Conservation (phyloP, 306 rosid species). For the Fragaria ananassa region DNA sequence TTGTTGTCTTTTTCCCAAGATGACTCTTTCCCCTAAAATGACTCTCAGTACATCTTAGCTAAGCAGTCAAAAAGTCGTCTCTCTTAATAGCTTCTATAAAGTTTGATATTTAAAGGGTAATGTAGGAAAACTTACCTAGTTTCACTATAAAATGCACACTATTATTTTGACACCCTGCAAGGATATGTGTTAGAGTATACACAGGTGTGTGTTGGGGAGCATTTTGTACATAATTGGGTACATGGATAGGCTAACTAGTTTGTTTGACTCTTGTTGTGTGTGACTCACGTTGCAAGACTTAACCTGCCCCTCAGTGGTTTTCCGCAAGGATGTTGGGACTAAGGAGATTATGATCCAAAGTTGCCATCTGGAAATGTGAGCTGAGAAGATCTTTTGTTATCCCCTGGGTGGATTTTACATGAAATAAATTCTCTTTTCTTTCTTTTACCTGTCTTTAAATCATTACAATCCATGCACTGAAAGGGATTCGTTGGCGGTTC, state of each 20-base stretch:
- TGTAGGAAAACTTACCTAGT: not conserved
- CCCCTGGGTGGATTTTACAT: not conserved
- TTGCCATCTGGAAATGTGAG: not conserved
- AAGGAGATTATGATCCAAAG: not conserved
- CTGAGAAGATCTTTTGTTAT: not conserved
- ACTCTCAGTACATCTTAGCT: not conserved
- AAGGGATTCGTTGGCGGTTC: not conserved
- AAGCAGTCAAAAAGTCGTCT: not conserved
- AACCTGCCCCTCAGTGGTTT: not conserved
- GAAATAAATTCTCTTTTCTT: not conserved
- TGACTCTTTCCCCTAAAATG: not conserved
- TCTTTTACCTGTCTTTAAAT: not conserved
- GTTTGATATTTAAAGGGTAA: not conserved
- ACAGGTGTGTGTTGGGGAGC: not conserved
- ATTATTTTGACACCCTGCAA: not conserved
- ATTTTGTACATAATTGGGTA: not conserved
- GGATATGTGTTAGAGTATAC: not conserved
- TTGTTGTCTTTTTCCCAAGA: not conserved
- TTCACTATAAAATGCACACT: not conserved
- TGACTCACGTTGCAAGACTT: not conserved
- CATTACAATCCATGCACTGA: slow-evolving; percentile 1
- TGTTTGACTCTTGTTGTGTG: not conserved
- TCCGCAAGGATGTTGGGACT: not conserved
- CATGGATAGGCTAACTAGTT: not conserved
- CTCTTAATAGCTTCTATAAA: not conserved